phyloP scores from a whole-genome alignment of 2,329 filamentous ascomycete species.

The Karstenula rhodostoma region DNA sequence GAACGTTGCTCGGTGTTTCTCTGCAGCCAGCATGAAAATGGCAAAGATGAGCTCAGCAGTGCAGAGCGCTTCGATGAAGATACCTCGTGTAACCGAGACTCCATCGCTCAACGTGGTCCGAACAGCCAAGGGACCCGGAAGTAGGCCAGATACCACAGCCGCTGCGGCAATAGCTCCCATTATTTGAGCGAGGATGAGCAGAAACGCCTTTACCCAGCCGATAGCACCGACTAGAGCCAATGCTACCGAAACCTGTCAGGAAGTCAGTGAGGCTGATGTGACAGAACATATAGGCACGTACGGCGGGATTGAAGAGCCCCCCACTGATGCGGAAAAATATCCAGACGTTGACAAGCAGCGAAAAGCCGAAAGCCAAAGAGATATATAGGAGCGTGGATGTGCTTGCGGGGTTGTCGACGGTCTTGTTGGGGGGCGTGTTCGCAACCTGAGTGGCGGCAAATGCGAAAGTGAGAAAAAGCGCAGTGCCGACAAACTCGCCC shows the following conservation, averaged over 20 bases:
- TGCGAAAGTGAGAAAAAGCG: constrained; percentile 52
- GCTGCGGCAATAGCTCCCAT: constrained; percentile 56
- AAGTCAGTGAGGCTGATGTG: constrained; percentile 14
- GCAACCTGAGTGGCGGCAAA: constrained; percentile 51
- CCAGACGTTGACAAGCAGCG: constrained; percentile 51
- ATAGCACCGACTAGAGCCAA: constrained; percentile 58
- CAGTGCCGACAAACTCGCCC: constrained; percentile 53
- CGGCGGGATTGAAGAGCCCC: constrained; percentile 51
- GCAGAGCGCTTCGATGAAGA: constrained; percentile 61
- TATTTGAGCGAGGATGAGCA: constrained; percentile 57
- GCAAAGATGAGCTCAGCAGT: constrained; percentile 60
- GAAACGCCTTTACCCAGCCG: constrained; percentile 52
- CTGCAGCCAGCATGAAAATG: constrained; percentile 56
- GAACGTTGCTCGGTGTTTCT: constrained; percentile 52
- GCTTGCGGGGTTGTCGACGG: constrained; percentile 31
- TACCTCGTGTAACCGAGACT: constrained; percentile 54
- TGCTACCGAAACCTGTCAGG: constrained; percentile 56
- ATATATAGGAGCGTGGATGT: constrained; percentile 45
- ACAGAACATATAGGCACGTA: constrained; percentile 32
- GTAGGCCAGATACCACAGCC: constrained; percentile 54
- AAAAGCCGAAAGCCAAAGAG: constrained; percentile 48
- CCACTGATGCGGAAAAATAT: constrained; percentile 51
- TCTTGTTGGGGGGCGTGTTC: constrained; percentile 38
- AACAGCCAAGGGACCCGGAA: constrained; percentile 57
- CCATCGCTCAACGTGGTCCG: constrained; percentile 53